Conservation (phyloP, 371 early-diverging fungal genomes). For the Mortierella sp. region DNA sequence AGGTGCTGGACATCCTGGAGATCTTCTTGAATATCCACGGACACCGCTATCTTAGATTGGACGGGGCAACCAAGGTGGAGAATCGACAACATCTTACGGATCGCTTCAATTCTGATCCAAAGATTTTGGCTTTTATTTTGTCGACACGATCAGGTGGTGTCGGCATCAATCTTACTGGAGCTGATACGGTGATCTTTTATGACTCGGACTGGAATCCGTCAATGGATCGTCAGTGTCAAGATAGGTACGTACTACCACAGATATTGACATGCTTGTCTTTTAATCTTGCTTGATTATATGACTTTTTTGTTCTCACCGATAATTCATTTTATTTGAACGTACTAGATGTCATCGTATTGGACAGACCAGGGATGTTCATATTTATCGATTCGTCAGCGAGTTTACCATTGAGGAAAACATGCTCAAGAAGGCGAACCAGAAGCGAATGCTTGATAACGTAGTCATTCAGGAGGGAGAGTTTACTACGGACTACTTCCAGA, state of each 20-base stretch:
- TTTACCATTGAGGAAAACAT: slow-evolving; percentile 94
- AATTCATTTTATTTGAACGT: slow-evolving; percentile 3
- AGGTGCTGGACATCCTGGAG: slow-evolving; percentile 95
- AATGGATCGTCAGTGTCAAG: slow-evolving; percentile 79
- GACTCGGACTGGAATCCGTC: slow-evolving; percentile 98
- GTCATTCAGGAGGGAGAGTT: slow-evolving; percentile 89
- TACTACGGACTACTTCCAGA: slow-evolving; percentile 78
- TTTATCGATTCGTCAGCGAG: slow-evolving; percentile 91
- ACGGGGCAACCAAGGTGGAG: slow-evolving; percentile 90
- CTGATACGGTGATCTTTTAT: slow-evolving; percentile 96
- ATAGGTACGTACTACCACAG: slow-evolving; percentile 56
- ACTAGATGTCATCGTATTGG: slow-evolving; percentile 96
- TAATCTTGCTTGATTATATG: not conserved
- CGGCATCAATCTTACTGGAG: slow-evolving; percentile 97
- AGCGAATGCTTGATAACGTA: slow-evolving; percentile 88
- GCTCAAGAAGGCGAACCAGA: slow-evolving; percentile 85
- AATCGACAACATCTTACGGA: slow-evolving; percentile 89
- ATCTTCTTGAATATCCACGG: slow-evolving; percentile 93
- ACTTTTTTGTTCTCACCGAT: not conserved
- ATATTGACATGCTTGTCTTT: slow-evolving; percentile 13
- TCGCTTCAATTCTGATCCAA: slow-evolving; percentile 87
- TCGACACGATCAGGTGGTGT: slow-evolving; percentile 96
- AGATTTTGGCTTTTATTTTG: slow-evolving; percentile 89
- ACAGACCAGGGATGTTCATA: slow-evolving; percentile 92
- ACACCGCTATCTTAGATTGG: slow-evolving; percentile 88